Conservation (phyloP, 140 eudicot genomes). For the Flaveria floridana region DNA sequence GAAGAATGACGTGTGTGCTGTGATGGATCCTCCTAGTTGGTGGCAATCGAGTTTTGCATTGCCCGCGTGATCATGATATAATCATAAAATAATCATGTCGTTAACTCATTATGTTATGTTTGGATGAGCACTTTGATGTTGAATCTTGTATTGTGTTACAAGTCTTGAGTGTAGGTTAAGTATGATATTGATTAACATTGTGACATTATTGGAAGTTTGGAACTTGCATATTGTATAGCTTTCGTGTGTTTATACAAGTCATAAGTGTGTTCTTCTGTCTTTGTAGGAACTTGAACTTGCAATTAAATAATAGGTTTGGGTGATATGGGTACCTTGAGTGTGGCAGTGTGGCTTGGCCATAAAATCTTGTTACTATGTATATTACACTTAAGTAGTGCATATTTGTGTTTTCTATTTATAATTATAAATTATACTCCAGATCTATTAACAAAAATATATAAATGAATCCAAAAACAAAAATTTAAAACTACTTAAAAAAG, state of each 20-base stretch:
- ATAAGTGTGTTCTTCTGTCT: background rate
- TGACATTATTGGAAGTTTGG: slow-evolving; percentile 25
- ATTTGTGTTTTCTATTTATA: background rate
- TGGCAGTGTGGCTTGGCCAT: background rate
- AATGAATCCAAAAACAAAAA: too few species aligned
- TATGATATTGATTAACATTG: slow-evolving; percentile 21
- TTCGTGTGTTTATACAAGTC: slow-evolving; percentile 9
- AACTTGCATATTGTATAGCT: slow-evolving; percentile 21
- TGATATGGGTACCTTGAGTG: background rate
- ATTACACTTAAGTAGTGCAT: background rate
- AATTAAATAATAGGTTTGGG: background rate
- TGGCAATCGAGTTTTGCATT: slow-evolving; percentile 66
- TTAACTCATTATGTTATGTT: slow-evolving; percentile 5
- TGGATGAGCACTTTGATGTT: slow-evolving; percentile 28
- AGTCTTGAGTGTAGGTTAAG: slow-evolving; percentile 14
- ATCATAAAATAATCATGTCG: background rate
- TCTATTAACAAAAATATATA: too few species aligned
- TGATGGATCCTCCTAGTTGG: slow-evolving; percentile 93
- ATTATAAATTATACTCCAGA: too few species aligned
- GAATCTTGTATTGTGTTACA: slow-evolving; percentile 19
- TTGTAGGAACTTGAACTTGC: slow-evolving; percentile 10
- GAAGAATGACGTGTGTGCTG: slow-evolving; percentile 74
- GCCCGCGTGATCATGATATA: slow-evolving; percentile 42
- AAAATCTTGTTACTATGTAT: background rate
- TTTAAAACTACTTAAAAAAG: too few species aligned